Evolutionary conservation across 2,329 filamentous ascomycete genomes (phyloP).

Genomic region (Epichloe gansuensis): DNA sequence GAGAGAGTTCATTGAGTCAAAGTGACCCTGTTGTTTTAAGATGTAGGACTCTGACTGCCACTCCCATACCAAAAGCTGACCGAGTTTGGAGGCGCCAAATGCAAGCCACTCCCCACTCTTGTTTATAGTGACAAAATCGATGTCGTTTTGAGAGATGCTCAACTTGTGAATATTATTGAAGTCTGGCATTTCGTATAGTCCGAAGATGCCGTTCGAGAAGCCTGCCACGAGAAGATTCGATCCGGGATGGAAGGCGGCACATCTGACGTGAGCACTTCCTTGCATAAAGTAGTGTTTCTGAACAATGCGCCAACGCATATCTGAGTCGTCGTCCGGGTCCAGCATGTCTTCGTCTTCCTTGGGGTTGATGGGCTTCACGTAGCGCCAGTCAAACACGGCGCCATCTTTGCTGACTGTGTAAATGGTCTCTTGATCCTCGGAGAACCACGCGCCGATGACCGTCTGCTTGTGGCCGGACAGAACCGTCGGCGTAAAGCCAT

Average conservation of each 20-base stretch:
- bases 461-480: conserved; percentile 82
- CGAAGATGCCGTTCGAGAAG: conserved; percentile 89
- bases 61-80: conserved; percentile 96
- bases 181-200: conserved; percentile 87
- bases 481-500: conserved; percentile 80
- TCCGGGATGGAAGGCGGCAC: conserved; percentile 75
- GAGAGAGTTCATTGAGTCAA: conserved; percentile 87
- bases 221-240: conserved; percentile 91
- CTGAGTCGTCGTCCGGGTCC: conserved; percentile 44
- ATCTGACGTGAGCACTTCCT: conserved; percentile 72
- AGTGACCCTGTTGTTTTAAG: conserved; percentile 93
- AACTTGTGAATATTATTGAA: conserved; percentile 89
- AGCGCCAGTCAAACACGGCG: conserved; percentile 91
- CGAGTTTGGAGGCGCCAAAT: conserved; percentile 88
- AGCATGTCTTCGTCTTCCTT: conserved; percentile 48
- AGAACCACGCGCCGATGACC: conserved; percentile 94
- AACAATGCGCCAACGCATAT: conserved; percentile 83
- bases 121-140: conserved; percentile 90
- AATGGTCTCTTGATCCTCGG: conserved; percentile 83
- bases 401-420: conserved; percentile 96
- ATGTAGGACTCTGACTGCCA: conserved; percentile 99
- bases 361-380: conserved; percentile 47
- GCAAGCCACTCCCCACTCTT: conserved; percentile 93
- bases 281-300: conserved; percentile 91
- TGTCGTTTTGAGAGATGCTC: conserved; percentile 93